Percentiles rank a stretch among this genome's conserved stretches.
These are phyloP conservation scores for Paramecium octaurelia DNA, from an alignment of 73 alveolate genomes.

Conservation along the genomic window DNA sequence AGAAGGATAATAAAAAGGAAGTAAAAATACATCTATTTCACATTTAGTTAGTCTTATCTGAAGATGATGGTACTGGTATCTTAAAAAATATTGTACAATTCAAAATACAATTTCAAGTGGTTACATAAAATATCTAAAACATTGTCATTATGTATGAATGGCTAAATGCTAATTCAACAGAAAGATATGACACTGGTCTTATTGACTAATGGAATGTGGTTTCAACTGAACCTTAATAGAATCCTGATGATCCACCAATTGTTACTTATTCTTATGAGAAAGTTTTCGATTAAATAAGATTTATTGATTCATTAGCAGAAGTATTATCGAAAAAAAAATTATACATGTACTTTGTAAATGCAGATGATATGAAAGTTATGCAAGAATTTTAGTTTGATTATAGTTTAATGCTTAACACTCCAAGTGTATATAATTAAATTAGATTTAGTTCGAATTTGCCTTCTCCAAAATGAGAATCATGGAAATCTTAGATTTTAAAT, in stretches of 20 bases:
- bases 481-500: conserved; percentile 60
- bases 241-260: conserved; percentile 5
- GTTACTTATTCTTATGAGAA: conserved; percentile 40
- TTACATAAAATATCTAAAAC: conserved; percentile 29
- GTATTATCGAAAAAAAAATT: conserved; percentile 32
- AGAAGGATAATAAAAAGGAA: conserved; percentile 59
- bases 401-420: conserved; percentile 34
- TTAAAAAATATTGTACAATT: conserved; percentile 56
- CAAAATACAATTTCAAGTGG: conserved; percentile 36
- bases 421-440: neutral
- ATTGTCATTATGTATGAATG: conserved; percentile 61
- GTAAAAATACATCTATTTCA: neutral
- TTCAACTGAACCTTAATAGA: neutral
- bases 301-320: conserved; percentile 48
- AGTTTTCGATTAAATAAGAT: conserved; percentile 56
- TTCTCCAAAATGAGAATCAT: conserved; percentile 34
- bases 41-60: conserved; percentile 12
- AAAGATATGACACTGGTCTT: conserved; percentile 45
- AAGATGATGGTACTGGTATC: conserved; percentile 61
- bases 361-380: conserved; percentile 60
- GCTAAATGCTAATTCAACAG: conserved; percentile 50
- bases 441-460: conserved; percentile 22
- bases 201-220: conserved; percentile 57
- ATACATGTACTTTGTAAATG: conserved; percentile 51
- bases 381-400: conserved; percentile 53